Evolutionary conservation across 2,329 filamentous ascomycete species (phyloP).

Genomic region (Stemphylium beticola): DNA sequence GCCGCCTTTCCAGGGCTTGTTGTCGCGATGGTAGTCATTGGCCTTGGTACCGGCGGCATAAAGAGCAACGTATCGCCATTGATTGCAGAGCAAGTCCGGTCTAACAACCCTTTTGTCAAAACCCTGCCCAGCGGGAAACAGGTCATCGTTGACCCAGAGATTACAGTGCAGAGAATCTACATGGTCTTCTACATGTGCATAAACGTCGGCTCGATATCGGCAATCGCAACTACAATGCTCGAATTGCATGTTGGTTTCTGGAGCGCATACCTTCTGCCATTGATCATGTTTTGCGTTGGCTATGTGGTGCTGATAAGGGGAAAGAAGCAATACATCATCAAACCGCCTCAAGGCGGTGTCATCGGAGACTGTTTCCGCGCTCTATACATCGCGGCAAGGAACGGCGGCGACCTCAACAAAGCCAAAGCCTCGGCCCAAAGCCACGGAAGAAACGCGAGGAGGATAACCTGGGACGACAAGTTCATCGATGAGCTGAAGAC

Average conservation of each 20-base stretch:
- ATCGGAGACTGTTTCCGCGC: slow-evolving; percentile 61
- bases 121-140: slow-evolving; percentile 47
- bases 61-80: slow-evolving; percentile 73
- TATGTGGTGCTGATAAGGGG: slow-evolving; percentile 57
- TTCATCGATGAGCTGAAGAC: slow-evolving; percentile 77
- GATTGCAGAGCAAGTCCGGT: slow-evolving; percentile 57
- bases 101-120: slow-evolving; percentile 51
- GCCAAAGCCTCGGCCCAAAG: slow-evolving; percentile 65
- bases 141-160: slow-evolving; percentile 54
- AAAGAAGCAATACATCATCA: slow-evolving; percentile 45
- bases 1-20: slow-evolving; percentile 69
- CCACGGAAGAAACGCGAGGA: slow-evolving; percentile 49
- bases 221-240: slow-evolving; percentile 72
- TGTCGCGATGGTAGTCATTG: slow-evolving; percentile 70
- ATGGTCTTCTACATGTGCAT: slow-evolving; percentile 75
- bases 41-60: slow-evolving; percentile 80
- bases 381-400: slow-evolving; percentile 62
- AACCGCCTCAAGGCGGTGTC: slow-evolving; percentile 47
- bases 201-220: slow-evolving; percentile 72
- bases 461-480: slow-evolving; percentile 67
- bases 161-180: slow-evolving; percentile 56
- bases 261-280: slow-evolving; percentile 69
- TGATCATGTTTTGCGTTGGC: slow-evolving; percentile 70
- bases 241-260: slow-evolving; percentile 74
- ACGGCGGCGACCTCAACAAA: slow-evolving; percentile 61